Base-by-base conservation (phyloP, 805 yeast species). In the Yamadazyma nakazawae region DNA sequence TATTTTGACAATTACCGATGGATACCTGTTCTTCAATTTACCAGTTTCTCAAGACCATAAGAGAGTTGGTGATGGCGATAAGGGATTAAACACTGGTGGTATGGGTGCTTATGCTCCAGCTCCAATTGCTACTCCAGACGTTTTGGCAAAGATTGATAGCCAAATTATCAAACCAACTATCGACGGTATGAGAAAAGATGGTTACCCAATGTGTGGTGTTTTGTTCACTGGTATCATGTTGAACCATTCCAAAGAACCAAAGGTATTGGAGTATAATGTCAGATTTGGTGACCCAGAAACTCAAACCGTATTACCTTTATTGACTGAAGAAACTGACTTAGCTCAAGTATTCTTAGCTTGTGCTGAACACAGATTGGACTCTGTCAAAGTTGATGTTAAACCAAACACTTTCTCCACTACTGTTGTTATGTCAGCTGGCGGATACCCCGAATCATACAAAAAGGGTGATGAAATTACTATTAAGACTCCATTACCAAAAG, bases 51-150 rank as follows among this genome's bases (percentile, higher is more conserved):
- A 94, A 72, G 99, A 94, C 64, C 99, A 94, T 72, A 94, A 94
- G 74, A 84, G 99, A 66, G 79, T 86, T 56, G 96, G 96, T 46
- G 88, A 95, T 60, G 91, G 91, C 50, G 99, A 94, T 66, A 74
- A 82, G 34, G 99, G 99, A 21, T 77, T 92, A 52, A 94, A 94
- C 72, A 94, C 99, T 34, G 99, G 99, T 56, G 99, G 99, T 53
- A 94, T 94, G 99, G 99, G 99, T 54, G 96, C 98, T 7, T 94
- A 94, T 62, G 94, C 98, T 7, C 99, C 99, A 28, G 96, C 98
- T 10, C 99, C 99, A 47, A 76, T 89, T 52, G 98, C 95, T 16
- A 88, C 97, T 16, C 82, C 88, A 2, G 75, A 78, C 19, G 64
- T 94, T 32, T 67, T 91, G 58, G 70, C 76, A 51, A 75, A 82